Evolutionary conservation across 2,329 filamentous ascomycete species (phyloP).

Genomic region (Lecanosticta acicola): DNA sequence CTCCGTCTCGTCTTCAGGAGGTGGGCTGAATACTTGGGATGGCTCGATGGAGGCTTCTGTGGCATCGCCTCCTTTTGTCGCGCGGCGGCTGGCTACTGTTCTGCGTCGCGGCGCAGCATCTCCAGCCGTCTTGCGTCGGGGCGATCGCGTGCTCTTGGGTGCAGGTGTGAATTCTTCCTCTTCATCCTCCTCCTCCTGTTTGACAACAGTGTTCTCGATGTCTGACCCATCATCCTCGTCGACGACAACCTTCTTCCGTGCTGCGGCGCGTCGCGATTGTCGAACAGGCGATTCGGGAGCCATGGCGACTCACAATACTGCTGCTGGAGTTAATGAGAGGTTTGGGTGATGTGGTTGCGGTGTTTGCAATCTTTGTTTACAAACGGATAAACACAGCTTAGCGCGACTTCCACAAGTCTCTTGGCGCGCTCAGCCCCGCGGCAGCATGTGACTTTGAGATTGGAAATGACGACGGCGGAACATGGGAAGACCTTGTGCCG

Average conservation of each 20-base stretch:
- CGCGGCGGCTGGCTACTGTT: constrained; percentile 38
- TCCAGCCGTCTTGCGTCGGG: constrained; percentile 48
- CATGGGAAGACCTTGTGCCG: no score
- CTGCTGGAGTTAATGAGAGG: constrained; percentile 8
- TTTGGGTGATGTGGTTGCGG: neutral
- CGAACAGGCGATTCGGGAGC: constrained; percentile 39
- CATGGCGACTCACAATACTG: constrained; percentile 12
- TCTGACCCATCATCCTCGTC: constrained; percentile 63
- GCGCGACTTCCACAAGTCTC: neutral
- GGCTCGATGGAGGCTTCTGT: constrained; percentile 56
- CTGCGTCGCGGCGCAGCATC: constrained; percentile 43
- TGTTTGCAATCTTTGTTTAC: constrained; percentile 3
- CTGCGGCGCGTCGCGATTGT: constrained; percentile 54
- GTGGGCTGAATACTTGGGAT: constrained; percentile 55
- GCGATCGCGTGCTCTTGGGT: constrained; percentile 53
- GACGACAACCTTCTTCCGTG: constrained; percentile 66
- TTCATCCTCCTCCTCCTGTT: constrained; percentile 54
- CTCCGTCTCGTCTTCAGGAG: constrained; percentile 48
- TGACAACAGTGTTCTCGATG: constrained; percentile 54
- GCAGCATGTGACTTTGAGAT: neutral
- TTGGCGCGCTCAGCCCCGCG: neutral
- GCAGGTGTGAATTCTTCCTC: constrained; percentile 79
- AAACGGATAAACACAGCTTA: neutral
- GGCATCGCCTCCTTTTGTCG: constrained; percentile 43
- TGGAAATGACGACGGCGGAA: no score